phyloP scores from a whole-genome alignment of 441 rosid species.

The Adansonia grandidieri region DNA sequence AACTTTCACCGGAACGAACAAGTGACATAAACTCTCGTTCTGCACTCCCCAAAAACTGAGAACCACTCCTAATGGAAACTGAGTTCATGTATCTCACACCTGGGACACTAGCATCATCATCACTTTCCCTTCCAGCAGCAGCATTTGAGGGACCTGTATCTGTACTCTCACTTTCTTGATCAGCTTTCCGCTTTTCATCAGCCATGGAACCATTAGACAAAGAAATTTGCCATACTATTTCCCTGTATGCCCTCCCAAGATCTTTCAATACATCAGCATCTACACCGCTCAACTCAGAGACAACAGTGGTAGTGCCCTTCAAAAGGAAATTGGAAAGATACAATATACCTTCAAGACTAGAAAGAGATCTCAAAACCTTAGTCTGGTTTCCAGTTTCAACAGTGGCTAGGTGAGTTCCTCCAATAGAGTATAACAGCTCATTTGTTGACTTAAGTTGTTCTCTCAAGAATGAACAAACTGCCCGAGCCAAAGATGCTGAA shows the following conservation, averaged over 20 bases:
- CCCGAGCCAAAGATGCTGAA: constrained; percentile 77
- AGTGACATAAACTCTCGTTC: constrained; percentile 84
- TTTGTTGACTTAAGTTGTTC: constrained; percentile 73
- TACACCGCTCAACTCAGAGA: constrained; percentile 83
- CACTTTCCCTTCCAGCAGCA: constrained; percentile 81
- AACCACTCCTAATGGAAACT: constrained; percentile 69
- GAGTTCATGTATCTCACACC: constrained; percentile 81
- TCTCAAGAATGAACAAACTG: constrained; percentile 76
- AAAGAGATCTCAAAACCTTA: constrained; percentile 67
- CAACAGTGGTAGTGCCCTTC: constrained; percentile 76
- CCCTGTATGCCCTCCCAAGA: constrained; percentile 75
- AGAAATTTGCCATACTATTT: constrained; percentile 88
- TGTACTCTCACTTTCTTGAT: constrained; percentile 60
- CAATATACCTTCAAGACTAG: constrained; percentile 78
- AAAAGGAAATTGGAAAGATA: constrained; percentile 80
- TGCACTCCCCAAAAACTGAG: constrained; percentile 80
- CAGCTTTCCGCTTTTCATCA: constrained; percentile 65
- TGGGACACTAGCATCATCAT: constrained; percentile 75
- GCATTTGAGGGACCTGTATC: constrained; percentile 64
- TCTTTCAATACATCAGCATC: constrained; percentile 94
- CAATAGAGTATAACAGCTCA: constrained; percentile 57
- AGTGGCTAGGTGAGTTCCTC: constrained; percentile 64
- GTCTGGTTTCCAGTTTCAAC: constrained; percentile 61
- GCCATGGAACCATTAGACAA: constrained; percentile 70
- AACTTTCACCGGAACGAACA: constrained; percentile 78